Percentiles rank a stretch among this genome's conserved stretches.
Evolutionary conservation across 352 stramenopile species (phyloP).

Genomic region (Hyaloperonospora brassicae): DNA sequence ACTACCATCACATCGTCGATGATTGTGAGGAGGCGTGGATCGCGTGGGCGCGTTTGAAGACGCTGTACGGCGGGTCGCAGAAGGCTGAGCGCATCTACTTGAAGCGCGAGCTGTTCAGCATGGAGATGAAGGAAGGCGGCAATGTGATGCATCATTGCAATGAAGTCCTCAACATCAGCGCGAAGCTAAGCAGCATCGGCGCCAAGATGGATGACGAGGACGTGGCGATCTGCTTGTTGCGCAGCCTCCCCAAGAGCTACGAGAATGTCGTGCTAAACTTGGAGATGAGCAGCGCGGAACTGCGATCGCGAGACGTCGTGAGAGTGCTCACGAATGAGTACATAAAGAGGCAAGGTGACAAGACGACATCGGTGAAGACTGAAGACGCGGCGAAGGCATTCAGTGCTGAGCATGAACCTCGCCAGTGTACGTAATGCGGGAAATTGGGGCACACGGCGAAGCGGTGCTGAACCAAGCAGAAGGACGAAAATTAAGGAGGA

Average conservation of each 20-base stretch:
- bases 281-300: conserved; percentile 7
- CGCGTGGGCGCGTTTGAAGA: conserved; percentile 11
- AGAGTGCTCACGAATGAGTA: conserved; percentile 20
- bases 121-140: conserved; percentile 8
- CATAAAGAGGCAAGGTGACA: conserved; percentile 17
- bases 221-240: conserved; percentile 7
- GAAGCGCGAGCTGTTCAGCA: conserved; percentile 13
- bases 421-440: too few relatives aligned
- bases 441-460: too few relatives aligned
- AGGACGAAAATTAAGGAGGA: too few relatives aligned
- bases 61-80: conserved; percentile 9
- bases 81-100: conserved; percentile 21
- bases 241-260: conserved; percentile 5
- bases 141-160: conserved; percentile 10
- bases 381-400: conserved; percentile 10
- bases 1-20: conserved; percentile 20
- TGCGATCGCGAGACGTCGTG: conserved; percentile 9
- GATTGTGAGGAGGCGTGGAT: conserved; percentile 21
- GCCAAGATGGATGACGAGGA: conserved; percentile 9
- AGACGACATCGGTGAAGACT: conserved; percentile 1
- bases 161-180: conserved; percentile 6
- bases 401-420: conserved; percentile 4
- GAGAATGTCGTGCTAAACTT: conserved; percentile 10
- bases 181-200: conserved; percentile 7
- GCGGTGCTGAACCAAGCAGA: too few relatives aligned